Percentiles rank a stretch among this genome's conserved stretches.
These are phyloP conservation scores for Monosporascus sp. DNA, from an alignment of 2,329 filamentous ascomycete species.

Conservation along the genomic window DNA sequence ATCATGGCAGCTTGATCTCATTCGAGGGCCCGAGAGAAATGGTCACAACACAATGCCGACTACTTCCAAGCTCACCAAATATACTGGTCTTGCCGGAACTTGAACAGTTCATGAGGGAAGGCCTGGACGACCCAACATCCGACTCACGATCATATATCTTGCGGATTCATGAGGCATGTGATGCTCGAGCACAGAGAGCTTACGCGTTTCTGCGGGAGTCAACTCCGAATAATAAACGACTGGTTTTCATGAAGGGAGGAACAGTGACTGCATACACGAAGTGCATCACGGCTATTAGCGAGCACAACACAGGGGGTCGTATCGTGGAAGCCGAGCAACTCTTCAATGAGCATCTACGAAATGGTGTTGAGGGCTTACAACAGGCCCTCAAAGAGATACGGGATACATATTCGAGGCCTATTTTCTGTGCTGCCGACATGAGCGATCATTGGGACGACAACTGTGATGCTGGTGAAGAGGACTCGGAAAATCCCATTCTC, in stretches of 20 bases:
- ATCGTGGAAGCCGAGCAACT: constrained; percentile 42
- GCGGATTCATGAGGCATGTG: constrained; percentile 44
- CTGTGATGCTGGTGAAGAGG: constrained; percentile 1
- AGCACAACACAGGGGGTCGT: constrained; percentile 46
- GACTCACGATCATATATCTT: constrained; percentile 37
- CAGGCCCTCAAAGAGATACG: constrained; percentile 3
- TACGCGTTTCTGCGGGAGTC: constrained; percentile 44
- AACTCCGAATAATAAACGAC: constrained; percentile 39
- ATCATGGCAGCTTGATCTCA: constrained; percentile 49
- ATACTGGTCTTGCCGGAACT: constrained; percentile 51
- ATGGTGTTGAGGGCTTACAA: constrained; percentile 38
- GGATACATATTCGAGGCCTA: constrained; percentile 3
- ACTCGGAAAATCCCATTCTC: constrained; percentile 42
- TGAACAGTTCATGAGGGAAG: constrained; percentile 37
- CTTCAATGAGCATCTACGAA: constrained; percentile 45
- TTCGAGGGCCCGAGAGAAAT: constrained; percentile 52
- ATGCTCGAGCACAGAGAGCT: constrained; percentile 42
- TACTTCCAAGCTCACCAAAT: constrained; percentile 53
- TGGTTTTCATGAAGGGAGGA: constrained; percentile 58
- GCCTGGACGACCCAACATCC: constrained; percentile 25
- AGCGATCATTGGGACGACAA: constrained; percentile 7
- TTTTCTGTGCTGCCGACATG: constrained; percentile 6
- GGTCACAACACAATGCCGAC: constrained; percentile 53
- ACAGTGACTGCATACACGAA: constrained; percentile 47
- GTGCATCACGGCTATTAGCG: constrained; percentile 50